Evolutionary conservation across 441 rosid species (phyloP), one percentile per base, ranked within the genome.

Genomic region (Sinapis alba): DNA sequence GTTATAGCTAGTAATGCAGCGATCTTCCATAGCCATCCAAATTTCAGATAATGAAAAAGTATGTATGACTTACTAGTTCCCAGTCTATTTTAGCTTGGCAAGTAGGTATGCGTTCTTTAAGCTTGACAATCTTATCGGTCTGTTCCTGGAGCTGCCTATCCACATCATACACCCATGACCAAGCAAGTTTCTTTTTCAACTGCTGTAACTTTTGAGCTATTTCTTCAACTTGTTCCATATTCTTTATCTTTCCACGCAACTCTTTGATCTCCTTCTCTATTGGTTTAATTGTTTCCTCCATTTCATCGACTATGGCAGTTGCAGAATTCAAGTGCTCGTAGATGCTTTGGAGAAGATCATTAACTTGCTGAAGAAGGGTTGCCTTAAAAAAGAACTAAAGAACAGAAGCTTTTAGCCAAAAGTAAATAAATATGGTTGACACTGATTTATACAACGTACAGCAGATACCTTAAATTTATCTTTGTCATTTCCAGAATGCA

Each of bases 301-400:
- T 62, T 66, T 89, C 97, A 50, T 78, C 86, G 66, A 94, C 84
- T 81, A 86, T 80, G 3, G 81, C 88, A 73, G 84, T 83, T 32
- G 95, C 92, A 50, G 86, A 75, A 53, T 69, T 79, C 85, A 94
- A 81, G 69, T 84, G 82, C 61, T 87, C 86, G 11, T 56, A 65
- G 58, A 88, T 89, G 77, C 81, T 83, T 83, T 84, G 86, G 51
- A 94, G 83, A 64, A 92, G 93, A 81, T 94, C 98, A 82, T 85
- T 83, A 28, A 94, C 98, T 87, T 88, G 95, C 80, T 94, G 97
- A 78, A 94, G 98, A 77, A 92, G 93, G 13, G 98, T 90, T 62
- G 97, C 97, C 86, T 87, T 94, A 80, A 86, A 92, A 78, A 92
- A 94, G 82, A 94, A 94, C 98, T 94, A 89, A 78, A 53, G 16